These are phyloP conservation scores for Falciphora oryzae DNA, from an alignment of 2,329 filamentous ascomycete species.

Conservation along the genomic window DNA sequence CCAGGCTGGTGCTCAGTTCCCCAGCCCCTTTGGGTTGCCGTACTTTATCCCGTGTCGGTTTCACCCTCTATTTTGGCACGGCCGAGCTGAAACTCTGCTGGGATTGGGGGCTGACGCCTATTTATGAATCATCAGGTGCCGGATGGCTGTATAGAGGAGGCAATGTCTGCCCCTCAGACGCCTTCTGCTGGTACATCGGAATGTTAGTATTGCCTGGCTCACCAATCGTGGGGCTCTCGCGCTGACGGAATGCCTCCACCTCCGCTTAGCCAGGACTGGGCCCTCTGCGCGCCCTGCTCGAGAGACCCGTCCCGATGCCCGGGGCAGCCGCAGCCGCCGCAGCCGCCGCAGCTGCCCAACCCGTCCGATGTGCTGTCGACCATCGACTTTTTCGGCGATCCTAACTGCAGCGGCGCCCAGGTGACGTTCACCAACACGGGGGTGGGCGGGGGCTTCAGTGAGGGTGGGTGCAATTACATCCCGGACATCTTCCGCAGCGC, in stretches of 20 bases:
- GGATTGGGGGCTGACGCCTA: neutral
- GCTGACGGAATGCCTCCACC: neutral
- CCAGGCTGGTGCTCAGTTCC: neutral
- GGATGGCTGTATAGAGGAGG: neutral
- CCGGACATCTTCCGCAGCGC: neutral
- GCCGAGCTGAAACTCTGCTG: neutral
- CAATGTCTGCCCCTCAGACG: constrained; percentile 2
- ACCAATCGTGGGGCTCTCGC: neutral
- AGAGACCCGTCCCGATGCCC: neutral
- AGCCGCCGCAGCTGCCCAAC: neutral
- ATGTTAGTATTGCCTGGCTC: neutral
- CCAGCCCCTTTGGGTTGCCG: neutral
- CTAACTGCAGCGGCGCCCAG: neutral
- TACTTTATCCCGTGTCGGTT: constrained; percentile 4
- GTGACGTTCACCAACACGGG: constrained; percentile 5
- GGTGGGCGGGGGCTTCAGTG: neutral
- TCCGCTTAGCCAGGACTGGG: neutral
- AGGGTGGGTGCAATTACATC: constrained; percentile 4
- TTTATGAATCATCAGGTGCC: neutral
- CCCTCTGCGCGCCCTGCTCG: constrained; percentile 2
- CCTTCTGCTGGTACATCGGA: constrained; percentile 1
- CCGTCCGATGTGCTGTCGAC: constrained; percentile 1
- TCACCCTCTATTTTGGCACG: neutral
- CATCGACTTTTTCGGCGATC: neutral
- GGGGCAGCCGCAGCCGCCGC: neutral